Base-by-base conservation (phyloP, 371 early-diverging fungal species). In the Mortierella sp. region DNA sequence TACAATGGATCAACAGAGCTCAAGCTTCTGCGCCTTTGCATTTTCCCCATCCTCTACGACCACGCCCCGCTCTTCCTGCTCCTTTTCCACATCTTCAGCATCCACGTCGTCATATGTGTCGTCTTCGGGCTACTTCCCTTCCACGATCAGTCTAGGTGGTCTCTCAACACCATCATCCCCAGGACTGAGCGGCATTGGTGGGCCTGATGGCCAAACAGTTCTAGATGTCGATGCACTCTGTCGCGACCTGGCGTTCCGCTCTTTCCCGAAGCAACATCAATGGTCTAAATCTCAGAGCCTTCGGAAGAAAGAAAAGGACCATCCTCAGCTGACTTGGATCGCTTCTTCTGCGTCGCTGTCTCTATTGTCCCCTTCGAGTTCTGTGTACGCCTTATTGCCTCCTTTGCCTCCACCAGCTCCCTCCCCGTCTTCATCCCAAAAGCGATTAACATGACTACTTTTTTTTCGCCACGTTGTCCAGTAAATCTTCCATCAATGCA, bases 211-310 rank as follows among this genome's bases (percentile, higher is more conserved):
- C 17, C 46, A 72, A n/a, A 48, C 60, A 23, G 17, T 59, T 43
- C 39, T 68, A 6, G 69, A 68, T n/a, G 31, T 75, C 23, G 69
- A 75, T 23, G 64, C 69, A 14, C 50, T 75, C 12, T 75, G 69
- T 60, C 64, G 52, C 39, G 75, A 75, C 26, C 49, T 75, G 6
- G 67, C 67, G 12, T 75, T 75, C 32, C 63, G 69, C 8, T 68
- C 64, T 14, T 75, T 75, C 55, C 75, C 69, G 31, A 75, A 60
- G 26, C 68, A 64, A 11, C 64, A 75, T 17, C 75, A 64, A 47
- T 75, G 75, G 69, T 64, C 64, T 19, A 64, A 58, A 42, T 51
- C 62, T n/a, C 30, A 14, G 23, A 51, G 8, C 27, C 7, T 47
- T 31, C 15, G n/a, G 27, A 55, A 41, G 37, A 23, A 34, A 37